Evolutionary conservation across 1,284 basidiomycete genomes (phyloP), one percentile per base, ranked within the genome.

Genomic region (Tylopilus sp.): DNA sequence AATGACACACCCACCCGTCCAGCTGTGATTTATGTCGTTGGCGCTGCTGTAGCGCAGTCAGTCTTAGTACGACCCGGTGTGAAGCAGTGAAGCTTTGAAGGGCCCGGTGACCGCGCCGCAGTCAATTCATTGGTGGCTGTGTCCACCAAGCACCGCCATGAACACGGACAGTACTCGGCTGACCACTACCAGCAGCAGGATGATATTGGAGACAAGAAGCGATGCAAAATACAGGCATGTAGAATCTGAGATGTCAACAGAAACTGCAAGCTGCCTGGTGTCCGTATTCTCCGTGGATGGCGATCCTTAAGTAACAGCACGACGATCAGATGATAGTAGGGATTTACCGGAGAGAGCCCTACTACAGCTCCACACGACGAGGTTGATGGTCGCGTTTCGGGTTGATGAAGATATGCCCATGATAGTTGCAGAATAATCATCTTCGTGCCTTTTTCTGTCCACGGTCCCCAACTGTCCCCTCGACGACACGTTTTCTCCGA

Each of bases 381-480:
- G 21, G 21, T 24, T 3, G 21, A 11, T 14, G 37, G 24, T 21
- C 21, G 8, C 3, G 18, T 21, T 12, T 26, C 21, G 15, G n/a
- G n/a, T 44, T 7, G 6, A 38, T 8, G 28, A 44, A 26, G 17
- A 28, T 38, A 28, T 18, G 20, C n/a, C 4, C 11, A 12, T 4
- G 10, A 14, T 21, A 3, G 34, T 28, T 18, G 14, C n/a, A 30
- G 12, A 31, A 20, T 20, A 6, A 37, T 54, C 33, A 55, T 44
- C 47, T 62, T 31, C 65, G 60, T 45, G 52, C 41, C 49, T 18
- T 67, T 46, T 67, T 67, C 26, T 38, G 24, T 28, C 28, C 53
- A 15, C 30, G 43, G 39, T 39, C 47, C 17, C 34, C 54, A 2
- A 47, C 53, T 31, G 15, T 26, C 24, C 43, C 37, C 2, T 36